Conservation (phyloP, 148 eudicot species). For the Arbutus unedo region DNA sequence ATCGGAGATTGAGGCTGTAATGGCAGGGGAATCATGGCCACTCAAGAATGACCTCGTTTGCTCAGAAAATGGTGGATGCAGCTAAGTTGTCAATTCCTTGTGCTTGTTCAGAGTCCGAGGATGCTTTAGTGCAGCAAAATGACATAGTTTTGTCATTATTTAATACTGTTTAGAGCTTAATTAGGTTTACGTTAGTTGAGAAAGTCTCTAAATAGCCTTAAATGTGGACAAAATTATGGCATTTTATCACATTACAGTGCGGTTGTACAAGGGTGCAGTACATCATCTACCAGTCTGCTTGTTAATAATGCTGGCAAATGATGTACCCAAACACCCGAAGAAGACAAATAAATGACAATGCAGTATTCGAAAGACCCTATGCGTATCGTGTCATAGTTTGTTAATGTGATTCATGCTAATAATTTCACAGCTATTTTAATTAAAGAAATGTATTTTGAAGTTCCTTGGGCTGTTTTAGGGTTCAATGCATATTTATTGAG, state of each 20-base stretch:
- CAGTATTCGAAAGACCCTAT: neutral
- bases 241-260: too few species aligned
- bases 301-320: neutral
- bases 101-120: neutral
- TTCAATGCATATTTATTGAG: neutral
- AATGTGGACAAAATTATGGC: too few species aligned
- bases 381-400: neutral
- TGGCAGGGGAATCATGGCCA: slow-evolving; percentile 93
- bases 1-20: slow-evolving; percentile 82
- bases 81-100: neutral
- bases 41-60: slow-evolving; percentile 23
- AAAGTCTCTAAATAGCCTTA: too few species aligned
- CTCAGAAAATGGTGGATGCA: slow-evolving; percentile 20
- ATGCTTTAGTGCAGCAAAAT: too few species aligned
- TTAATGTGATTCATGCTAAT: neutral
- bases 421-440: neutral
- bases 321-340: neutral
- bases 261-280: too few species aligned
- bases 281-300: neutral
- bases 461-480: neutral
- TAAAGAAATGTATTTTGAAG: neutral
- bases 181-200: too few species aligned
- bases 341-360: neutral
- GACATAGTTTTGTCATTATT: too few species aligned
- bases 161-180: too few species aligned